Evolutionary conservation across 305 asterid species (phyloP).

Genomic region (Euphrasia arctica): DNA sequence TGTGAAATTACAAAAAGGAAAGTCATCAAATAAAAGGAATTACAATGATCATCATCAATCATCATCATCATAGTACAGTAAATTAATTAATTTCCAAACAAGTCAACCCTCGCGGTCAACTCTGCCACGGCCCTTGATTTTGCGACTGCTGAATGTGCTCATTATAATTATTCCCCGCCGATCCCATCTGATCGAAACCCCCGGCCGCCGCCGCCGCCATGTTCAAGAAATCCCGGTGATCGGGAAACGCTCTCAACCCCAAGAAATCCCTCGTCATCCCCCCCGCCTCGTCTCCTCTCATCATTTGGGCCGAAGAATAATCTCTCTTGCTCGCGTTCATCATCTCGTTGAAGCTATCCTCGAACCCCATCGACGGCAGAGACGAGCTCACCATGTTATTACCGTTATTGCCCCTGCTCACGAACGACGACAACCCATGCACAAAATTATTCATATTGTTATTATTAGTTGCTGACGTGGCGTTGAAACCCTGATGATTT

Average conservation of each 20-base stretch:
- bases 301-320: too few relatives aligned
- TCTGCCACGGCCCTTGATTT: constrained; percentile 46
- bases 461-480: constrained; percentile 25
- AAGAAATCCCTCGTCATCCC: constrained; percentile 68
- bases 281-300: too few relatives aligned
- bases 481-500: constrained; percentile 41
- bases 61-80: too few relatives aligned
- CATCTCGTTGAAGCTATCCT: constrained; percentile 36
- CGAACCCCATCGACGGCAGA: constrained; percentile 26
- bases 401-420: not conserved
- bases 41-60: too few relatives aligned
- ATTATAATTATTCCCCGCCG: constrained; percentile 32
- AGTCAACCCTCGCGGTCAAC: constrained; percentile 9
- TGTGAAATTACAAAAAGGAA: too few relatives aligned
- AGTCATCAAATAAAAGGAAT: too few relatives aligned
- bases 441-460: constrained; percentile 4
- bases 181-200: constrained; percentile 49
- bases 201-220: constrained; percentile 28
- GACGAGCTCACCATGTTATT: constrained; percentile 27
- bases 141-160: constrained; percentile 29
- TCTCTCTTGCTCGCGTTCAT: constrained; percentile 28
- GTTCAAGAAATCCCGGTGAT: constrained; percentile 42
- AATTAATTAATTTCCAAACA: not conserved
- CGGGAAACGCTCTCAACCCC: constrained; percentile 51
- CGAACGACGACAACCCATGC: constrained; percentile 22